These are phyloP conservation scores for Lathyrus aphaca DNA, from an alignment of 306 rosid species.

Conservation along the genomic window DNA sequence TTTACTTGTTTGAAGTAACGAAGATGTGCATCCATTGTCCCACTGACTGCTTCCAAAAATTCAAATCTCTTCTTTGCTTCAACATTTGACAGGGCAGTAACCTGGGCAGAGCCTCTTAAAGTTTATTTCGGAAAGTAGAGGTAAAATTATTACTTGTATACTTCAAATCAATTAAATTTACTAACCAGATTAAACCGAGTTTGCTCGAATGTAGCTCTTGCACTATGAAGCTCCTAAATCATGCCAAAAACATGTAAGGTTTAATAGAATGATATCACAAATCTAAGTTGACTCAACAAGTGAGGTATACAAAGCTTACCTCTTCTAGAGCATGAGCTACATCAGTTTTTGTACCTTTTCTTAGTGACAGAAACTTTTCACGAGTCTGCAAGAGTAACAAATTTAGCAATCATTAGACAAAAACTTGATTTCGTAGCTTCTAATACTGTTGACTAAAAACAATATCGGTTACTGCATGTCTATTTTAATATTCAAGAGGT, in stretches of 20 bases:
- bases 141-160: constrained; percentile 10
- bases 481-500: too few relatives aligned
- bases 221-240: constrained; percentile 89
- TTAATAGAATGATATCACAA: constrained; percentile 25
- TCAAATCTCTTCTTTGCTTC: constrained; percentile 99
- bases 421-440: constrained; percentile 27
- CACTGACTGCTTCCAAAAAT: constrained; percentile 98
- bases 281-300: constrained; percentile 13
- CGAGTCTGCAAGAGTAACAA: constrained; percentile 70
- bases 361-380: constrained; percentile 84
- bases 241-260: constrained; percentile 45
- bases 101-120: constrained; percentile 55
- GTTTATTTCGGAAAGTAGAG: constrained; percentile 32
- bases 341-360: constrained; percentile 90
- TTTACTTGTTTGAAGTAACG: constrained; percentile 96
- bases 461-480: too few relatives aligned
- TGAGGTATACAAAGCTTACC: constrained; percentile 55
- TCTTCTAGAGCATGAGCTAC: constrained; percentile 82
- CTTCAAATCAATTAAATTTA: constrained; percentile 23
- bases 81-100: constrained; percentile 89
- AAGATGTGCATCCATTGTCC: constrained; percentile 99
- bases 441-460: constrained; percentile 7
- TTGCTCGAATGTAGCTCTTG: constrained; percentile 94
- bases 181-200: constrained; percentile 91
- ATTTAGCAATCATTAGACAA: constrained; percentile 16